Evolutionary conservation across 495 filamentous ascomycete species (phyloP).

Genomic region (Neurospora sp.): DNA sequence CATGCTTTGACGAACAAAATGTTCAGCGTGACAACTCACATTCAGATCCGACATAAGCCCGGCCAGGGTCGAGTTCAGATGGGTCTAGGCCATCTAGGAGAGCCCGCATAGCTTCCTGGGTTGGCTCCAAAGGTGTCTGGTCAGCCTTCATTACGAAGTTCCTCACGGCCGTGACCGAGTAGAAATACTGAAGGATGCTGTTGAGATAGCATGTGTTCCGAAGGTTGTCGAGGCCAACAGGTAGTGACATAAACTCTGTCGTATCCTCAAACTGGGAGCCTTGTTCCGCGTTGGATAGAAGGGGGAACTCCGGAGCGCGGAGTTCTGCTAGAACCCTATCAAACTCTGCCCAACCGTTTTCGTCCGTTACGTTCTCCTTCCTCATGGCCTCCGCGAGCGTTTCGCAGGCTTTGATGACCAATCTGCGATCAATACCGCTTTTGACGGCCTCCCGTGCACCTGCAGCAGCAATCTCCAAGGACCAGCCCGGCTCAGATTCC

Average conservation of each 20-base stretch:
- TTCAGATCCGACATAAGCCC: conserved; percentile 33
- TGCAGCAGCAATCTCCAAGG: conserved; percentile 13
- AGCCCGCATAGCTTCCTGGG: conserved; percentile 44
- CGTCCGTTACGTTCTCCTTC: neutral
- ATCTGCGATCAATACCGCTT: neutral
- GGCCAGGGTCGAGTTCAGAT: conserved; percentile 25
- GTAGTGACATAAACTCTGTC: conserved; percentile 37
- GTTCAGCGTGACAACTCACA: conserved; percentile 43
- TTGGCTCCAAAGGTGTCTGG: conserved; percentile 49
- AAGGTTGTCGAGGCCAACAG: conserved; percentile 82
- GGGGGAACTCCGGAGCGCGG: neutral
- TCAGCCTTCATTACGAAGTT: conserved; percentile 71
- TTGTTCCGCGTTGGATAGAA: neutral
- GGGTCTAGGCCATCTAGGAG: conserved; percentile 52
- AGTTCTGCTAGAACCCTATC: neutral
- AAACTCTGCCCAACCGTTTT: neutral
- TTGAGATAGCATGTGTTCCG: conserved; percentile 98
- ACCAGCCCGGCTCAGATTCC: conserved; percentile 2
- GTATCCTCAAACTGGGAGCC: neutral
- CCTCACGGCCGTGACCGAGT: conserved; percentile 73
- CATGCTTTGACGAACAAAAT: neutral
- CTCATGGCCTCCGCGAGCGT: neutral
- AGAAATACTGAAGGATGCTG: conserved; percentile 92
- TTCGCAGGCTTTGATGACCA: neutral
- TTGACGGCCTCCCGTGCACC: conserved; percentile 1